phyloP scores from a whole-genome alignment of 345 rosid species.

The Orychophragmus violaceus region DNA sequence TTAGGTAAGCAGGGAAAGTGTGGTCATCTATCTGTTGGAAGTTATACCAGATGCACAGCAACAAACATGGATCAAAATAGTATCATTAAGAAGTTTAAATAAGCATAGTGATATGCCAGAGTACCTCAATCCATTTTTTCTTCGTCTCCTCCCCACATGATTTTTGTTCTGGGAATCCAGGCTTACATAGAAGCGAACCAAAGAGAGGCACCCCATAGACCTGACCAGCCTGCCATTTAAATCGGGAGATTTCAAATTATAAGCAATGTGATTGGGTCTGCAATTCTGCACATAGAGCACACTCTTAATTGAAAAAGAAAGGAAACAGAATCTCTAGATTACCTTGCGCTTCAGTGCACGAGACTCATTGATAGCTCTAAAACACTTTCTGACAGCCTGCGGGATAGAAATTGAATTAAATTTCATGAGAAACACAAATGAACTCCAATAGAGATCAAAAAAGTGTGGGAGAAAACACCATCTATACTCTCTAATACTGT shows the following conservation, averaged over 20 bases:
- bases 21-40: neutral
- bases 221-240: conserved; percentile 84
- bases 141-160: conserved; percentile 70
- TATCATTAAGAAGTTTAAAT: neutral
- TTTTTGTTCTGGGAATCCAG: conserved; percentile 85
- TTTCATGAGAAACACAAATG: neutral
- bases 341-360: conserved; percentile 98
- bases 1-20: neutral
- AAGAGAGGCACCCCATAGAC: conserved; percentile 94
- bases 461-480: neutral
- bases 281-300: conserved; percentile 1
- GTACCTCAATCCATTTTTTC: conserved; percentile 98
- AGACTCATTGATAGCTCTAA: conserved; percentile 93
- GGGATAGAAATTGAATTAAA: conserved; percentile 4
- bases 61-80: conserved; percentile 2
- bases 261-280: conserved; percentile 1
- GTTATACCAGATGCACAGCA: neutral
- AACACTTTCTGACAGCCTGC: conserved; percentile 80
- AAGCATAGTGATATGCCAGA: conserved; percentile 6
- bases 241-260: neutral
- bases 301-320: conserved; percentile 2
- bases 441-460: neutral
- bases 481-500: conserved; percentile 12
- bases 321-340: conserved; percentile 19
- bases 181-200: conserved; percentile 70